These are phyloP conservation scores for Colletotrichum cordylinicola DNA, from an alignment of 2,329 filamentous ascomycete genomes.

Conservation along the genomic window DNA sequence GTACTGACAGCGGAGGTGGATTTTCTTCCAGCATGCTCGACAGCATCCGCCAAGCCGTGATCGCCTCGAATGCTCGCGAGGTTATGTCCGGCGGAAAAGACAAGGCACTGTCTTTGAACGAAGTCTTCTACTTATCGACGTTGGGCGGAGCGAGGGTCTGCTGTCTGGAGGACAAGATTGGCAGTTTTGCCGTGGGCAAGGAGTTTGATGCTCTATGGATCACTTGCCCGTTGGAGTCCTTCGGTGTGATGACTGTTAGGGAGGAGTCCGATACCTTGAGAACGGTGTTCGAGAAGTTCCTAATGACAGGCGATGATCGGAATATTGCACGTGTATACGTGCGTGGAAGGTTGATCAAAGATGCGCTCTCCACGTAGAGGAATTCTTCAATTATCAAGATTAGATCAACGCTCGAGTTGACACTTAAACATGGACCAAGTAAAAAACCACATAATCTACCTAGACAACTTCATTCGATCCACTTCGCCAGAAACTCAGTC, in stretches of 20 bases:
- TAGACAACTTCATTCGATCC: not conserved
- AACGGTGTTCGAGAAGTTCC: conserved; percentile 65
- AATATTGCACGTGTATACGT: conserved; percentile 65
- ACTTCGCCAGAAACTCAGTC: conserved; percentile 8
- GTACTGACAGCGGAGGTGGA: conserved; percentile 69
- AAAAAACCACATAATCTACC: not conserved
- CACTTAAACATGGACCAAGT: not conserved
- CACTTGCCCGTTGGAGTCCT: conserved; percentile 35
- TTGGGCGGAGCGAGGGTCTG: conserved; percentile 66
- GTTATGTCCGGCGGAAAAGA: conserved; percentile 44
- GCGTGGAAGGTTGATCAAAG: conserved; percentile 37
- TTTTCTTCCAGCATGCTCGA: conserved; percentile 66
- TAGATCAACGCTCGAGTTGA: not conserved
- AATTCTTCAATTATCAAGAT: not conserved
- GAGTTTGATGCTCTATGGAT: conserved; percentile 66
- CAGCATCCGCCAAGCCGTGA: conserved; percentile 62
- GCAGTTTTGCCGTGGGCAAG: conserved; percentile 64
- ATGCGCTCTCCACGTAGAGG: not conserved
- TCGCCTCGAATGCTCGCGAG: conserved; percentile 56
- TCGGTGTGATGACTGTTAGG: conserved; percentile 56
- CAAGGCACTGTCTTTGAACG: conserved; percentile 51
- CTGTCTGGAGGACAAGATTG: conserved; percentile 56
- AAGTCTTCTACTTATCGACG: conserved; percentile 66
- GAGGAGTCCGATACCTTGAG: conserved; percentile 52
- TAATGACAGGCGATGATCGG: conserved; percentile 70